These are phyloP conservation scores for Wickerhamiella parazyma DNA, from an alignment of 805 yeast genomes.

Conservation along the genomic window DNA sequence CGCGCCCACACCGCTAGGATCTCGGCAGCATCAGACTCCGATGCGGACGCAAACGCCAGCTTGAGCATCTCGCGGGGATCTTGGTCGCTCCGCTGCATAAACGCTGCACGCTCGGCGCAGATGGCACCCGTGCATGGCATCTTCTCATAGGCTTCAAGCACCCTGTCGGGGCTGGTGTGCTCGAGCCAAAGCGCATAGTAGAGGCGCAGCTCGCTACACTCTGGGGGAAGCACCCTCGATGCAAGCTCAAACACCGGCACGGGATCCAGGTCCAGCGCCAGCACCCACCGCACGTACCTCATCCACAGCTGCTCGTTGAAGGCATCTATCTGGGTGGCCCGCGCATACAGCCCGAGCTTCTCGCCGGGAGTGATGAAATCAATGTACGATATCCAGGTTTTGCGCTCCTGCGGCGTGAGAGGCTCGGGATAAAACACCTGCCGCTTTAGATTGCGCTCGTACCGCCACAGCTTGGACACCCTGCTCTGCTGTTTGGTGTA, in stretches of 20 bases:
- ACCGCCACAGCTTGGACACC: slow-evolving; percentile 55
- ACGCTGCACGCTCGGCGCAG: slow-evolving; percentile 1
- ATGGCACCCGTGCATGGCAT: slow-evolving; percentile 1
- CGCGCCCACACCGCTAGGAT: slow-evolving; percentile 10
- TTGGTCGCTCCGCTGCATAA: not conserved
- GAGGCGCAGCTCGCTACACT: slow-evolving; percentile 20
- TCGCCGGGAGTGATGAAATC: slow-evolving; percentile 34
- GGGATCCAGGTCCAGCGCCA: slow-evolving; percentile 18
- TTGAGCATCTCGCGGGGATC: not conserved
- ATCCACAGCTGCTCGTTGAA: slow-evolving; percentile 52
- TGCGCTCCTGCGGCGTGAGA: slow-evolving; percentile 32
- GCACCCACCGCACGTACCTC: slow-evolving; percentile 44
- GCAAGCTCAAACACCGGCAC: slow-evolving; percentile 39
- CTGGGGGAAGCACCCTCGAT: slow-evolving; percentile 24
- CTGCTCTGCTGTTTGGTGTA: slow-evolving; percentile 41
- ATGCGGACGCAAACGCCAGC: not conserved
- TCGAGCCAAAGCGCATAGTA: slow-evolving; percentile 24
- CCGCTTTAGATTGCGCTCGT: slow-evolving; percentile 48
- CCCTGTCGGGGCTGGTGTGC: slow-evolving; percentile 15
- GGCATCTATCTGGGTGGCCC: slow-evolving; percentile 47
- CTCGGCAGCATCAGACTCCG: not conserved
- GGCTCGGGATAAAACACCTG: slow-evolving; percentile 42
- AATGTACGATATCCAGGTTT: slow-evolving; percentile 52
- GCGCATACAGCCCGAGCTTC: slow-evolving; percentile 44
- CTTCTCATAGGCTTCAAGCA: slow-evolving; percentile 17